Evolutionary conservation across 2,329 filamentous ascomycete species (phyloP).

Genomic region (Ceratocystis huliohia): DNA sequence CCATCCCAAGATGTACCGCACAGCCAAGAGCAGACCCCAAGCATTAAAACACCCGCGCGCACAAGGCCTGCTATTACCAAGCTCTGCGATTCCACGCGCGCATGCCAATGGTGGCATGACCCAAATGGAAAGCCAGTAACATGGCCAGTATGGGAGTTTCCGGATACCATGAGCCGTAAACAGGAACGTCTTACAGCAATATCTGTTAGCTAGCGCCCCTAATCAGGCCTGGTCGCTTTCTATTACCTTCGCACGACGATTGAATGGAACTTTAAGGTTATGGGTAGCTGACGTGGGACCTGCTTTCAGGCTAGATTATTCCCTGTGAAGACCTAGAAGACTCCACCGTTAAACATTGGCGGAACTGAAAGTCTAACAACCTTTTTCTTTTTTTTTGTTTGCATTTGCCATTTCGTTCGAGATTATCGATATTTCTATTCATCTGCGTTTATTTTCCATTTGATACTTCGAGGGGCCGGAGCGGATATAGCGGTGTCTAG

Average conservation of each 20-base stretch:
- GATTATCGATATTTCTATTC: no score
- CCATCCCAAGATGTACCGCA: background rate
- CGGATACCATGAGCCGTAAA: background rate
- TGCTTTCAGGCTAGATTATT: no score
- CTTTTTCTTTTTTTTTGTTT: no score
- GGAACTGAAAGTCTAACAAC: no score
- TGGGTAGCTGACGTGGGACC: no score
- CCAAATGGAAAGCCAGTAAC: background rate
- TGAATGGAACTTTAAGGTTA: background rate
- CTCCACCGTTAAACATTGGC: no score
- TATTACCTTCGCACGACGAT: background rate
- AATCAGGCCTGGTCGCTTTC: background rate
- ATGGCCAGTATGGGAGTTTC: background rate
- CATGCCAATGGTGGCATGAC: background rate
- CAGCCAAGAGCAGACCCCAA: background rate
- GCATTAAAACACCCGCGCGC: background rate
- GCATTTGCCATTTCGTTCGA: no score
- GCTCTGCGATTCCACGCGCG: background rate
- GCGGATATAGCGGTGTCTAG: no score
- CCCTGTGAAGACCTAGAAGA: no score
- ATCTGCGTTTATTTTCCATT: no score
- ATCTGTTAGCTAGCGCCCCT: background rate
- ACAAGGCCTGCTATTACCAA: background rate
- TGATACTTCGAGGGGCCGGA: no score
- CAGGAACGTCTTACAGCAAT: background rate